Evolutionary conservation across 352 stramenopile species (phyloP).

Genomic region (Globisporangium middletonii): DNA sequence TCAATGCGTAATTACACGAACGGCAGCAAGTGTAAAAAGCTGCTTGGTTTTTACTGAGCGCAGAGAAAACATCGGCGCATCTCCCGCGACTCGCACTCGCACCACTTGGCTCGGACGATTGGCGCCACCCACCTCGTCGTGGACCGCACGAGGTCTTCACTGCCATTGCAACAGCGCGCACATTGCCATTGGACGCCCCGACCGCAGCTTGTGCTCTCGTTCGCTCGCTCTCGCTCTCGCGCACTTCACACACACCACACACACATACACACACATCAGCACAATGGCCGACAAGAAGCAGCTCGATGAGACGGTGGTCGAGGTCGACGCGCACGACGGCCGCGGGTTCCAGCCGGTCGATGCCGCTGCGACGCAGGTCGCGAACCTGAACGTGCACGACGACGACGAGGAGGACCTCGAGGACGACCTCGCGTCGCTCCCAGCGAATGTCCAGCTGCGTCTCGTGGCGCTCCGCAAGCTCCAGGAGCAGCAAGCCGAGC

Average conservation of each 20-base stretch:
- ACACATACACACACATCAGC: neutral
- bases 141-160: too few relatives aligned
- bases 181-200: conserved; percentile 9
- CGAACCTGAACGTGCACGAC: conserved; percentile 19
- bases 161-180: neutral
- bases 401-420: conserved; percentile 33
- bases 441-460: conserved; percentile 67
- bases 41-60: too few relatives aligned
- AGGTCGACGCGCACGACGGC: conserved; percentile 58
- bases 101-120: neutral
- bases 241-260: neutral
- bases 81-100: too few relatives aligned
- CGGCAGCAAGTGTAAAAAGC: too few relatives aligned
- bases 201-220: neutral
- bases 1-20: too few relatives aligned
- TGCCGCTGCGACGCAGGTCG: conserved; percentile 29
- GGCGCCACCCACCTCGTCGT: neutral
- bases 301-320: conserved; percentile 39
- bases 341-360: conserved; percentile 59
- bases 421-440: conserved; percentile 55
- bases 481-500: conserved; percentile 65
- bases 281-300: conserved; percentile 46
- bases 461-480: conserved; percentile 65
- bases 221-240: neutral
- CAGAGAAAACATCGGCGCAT: too few relatives aligned